Evolutionary conservation across 139 green algal species (phyloP).

Genomic region (Zygnema cylindricum): DNA sequence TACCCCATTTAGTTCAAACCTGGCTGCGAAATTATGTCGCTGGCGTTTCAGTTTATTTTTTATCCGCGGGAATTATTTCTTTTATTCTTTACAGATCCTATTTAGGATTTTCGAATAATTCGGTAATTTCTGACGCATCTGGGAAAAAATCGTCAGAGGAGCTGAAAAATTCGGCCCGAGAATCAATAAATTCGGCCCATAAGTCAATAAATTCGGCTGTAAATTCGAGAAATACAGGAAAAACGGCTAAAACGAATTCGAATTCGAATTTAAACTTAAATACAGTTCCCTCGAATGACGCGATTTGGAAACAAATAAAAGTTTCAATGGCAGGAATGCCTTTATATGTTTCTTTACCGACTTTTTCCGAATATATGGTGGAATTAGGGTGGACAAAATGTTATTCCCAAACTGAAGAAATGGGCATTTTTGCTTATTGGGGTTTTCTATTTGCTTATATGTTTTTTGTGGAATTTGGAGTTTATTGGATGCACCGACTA

Average conservation of each 20-base stretch:
- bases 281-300: constrained; percentile 24
- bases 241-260: no score
- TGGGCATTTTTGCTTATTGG: constrained; percentile 76
- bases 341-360: constrained; percentile 84
- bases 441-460: constrained; percentile 88
- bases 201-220: no score
- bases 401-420: constrained; percentile 78
- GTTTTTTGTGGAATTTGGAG: constrained; percentile 86
- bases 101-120: no score
- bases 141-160: not conserved
- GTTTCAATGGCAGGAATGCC: constrained; percentile 83
- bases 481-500: constrained; percentile 93
- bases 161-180: not conserved
- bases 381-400: constrained; percentile 84
- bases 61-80: constrained; percentile 12
- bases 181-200: no score
- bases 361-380: constrained; percentile 76
- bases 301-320: constrained; percentile 68
- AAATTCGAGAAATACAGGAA: no score
- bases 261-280: no score
- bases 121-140: no score
- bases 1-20: constrained; percentile 72
- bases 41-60: constrained; percentile 78
- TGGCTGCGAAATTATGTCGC: constrained; percentile 85
- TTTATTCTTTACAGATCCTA: constrained; percentile 7